These are phyloP conservation scores for Fomitopsis serialis DNA, from an alignment of 768 basidiomycete species.

Conservation along the genomic window DNA sequence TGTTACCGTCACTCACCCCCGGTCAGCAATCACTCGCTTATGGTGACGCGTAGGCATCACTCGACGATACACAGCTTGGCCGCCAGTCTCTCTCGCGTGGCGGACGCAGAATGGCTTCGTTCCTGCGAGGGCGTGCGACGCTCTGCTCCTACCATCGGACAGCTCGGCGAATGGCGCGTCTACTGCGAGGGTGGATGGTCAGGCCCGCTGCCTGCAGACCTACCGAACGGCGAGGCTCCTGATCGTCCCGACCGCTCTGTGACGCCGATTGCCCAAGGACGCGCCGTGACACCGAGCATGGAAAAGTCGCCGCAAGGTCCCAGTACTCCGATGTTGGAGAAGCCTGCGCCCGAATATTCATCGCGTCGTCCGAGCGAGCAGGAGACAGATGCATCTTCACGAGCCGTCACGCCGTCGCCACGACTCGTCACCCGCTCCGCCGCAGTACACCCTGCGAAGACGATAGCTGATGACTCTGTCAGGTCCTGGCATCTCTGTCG, in stretches of 20 bases:
- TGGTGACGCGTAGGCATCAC: conserved; percentile 57
- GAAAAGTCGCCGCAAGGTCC: neutral
- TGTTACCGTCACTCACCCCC: neutral
- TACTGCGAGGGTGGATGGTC: conserved; percentile 76
- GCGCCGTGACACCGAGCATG: neutral
- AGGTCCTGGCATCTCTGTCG: conserved; percentile 64
- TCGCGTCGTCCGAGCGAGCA: conserved; percentile 13
- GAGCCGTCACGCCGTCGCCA: conserved; percentile 13
- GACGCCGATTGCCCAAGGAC: neutral
- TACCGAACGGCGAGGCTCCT: conserved; percentile 26
- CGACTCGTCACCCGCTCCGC: conserved; percentile 13
- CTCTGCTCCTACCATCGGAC: conserved; percentile 60
- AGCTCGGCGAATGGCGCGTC: conserved; percentile 66
- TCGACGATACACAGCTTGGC: conserved; percentile 56
- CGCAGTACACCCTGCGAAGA: conserved; percentile 12
- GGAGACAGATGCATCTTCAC: conserved; percentile 6
- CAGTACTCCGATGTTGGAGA: conserved; percentile 1
- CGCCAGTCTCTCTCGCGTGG: conserved; percentile 61
- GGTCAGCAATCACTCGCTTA: conserved; percentile 58
- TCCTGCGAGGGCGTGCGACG: conserved; percentile 68
- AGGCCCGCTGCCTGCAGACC: conserved; percentile 40
- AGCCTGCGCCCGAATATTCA: conserved; percentile 13
- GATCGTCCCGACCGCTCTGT: neutral
- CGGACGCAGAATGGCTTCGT: conserved; percentile 74
- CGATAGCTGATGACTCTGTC: conserved; percentile 23